These are phyloP conservation scores for Gynandropsis gynandra DNA, from an alignment of 345 rosid genomes.

Conservation along the genomic window DNA sequence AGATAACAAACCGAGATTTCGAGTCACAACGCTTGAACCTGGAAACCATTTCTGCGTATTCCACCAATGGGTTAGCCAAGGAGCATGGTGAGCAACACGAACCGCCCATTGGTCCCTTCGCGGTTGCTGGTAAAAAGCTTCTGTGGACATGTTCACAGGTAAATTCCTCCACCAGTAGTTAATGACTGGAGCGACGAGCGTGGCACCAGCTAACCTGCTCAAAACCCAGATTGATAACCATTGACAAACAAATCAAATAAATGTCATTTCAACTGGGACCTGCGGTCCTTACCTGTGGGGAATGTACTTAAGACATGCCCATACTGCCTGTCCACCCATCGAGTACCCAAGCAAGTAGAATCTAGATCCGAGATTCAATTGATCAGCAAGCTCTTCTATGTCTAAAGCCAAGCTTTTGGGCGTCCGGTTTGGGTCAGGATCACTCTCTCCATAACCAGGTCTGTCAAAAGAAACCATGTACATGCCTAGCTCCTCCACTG, in stretches of 20 bases:
- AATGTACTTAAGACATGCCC: slow-evolving; percentile 64
- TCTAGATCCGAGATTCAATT: slow-evolving; percentile 47
- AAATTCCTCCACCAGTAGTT: slow-evolving; percentile 60
- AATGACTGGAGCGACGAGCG: slow-evolving; percentile 44
- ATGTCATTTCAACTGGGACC: too few relatives aligned
- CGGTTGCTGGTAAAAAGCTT: slow-evolving; percentile 35
- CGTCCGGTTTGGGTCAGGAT: slow-evolving; percentile 46
- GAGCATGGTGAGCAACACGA: slow-evolving; percentile 52
- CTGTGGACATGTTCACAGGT: slow-evolving; percentile 41
- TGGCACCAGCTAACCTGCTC: slow-evolving; percentile 49
- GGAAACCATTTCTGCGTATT: slow-evolving; percentile 54
- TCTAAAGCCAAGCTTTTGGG: slow-evolving; percentile 49
- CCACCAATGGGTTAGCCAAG: slow-evolving; percentile 74
- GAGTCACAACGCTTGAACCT: slow-evolving; percentile 31
- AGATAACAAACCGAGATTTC: slow-evolving; percentile 25
- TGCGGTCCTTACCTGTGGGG: slow-evolving; percentile 45
- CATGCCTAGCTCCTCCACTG: slow-evolving; percentile 44
- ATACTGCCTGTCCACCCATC: slow-evolving; percentile 47
- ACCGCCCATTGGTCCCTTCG: slow-evolving; percentile 48
- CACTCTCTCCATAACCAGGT: slow-evolving; percentile 76
- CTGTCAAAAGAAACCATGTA: slow-evolving; percentile 57
- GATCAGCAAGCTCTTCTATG: slow-evolving; percentile 63
- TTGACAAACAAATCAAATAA: not conserved
- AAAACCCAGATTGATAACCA: not conserved
- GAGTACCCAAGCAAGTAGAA: slow-evolving; percentile 49